Base-by-base conservation (phyloP, 1,284 basidiomycete genomes). In the Rhodotorula sp. region DNA sequence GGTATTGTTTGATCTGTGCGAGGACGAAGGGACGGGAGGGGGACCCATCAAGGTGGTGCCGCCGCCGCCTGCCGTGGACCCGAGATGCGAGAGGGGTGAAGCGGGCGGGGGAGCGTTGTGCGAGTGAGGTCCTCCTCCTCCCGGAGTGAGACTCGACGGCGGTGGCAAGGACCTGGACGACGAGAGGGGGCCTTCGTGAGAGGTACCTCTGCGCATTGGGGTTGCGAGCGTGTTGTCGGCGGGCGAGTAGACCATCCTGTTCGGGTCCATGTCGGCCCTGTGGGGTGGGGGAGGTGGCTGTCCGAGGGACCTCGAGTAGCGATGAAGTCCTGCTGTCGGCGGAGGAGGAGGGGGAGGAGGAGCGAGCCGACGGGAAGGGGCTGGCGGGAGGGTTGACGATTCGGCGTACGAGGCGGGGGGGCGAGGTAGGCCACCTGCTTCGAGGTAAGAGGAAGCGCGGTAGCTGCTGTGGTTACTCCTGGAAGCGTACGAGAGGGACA, bases 161-260 rank as follows among this genome's bases (percentile, higher is more conserved):
- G 61, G 42, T 6, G 22, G 46, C 20, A 30, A 54, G 24, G 53
- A 26, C 14, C n/a, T 14, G 20, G 49, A 42, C 20, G 12, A 10
- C 53, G n/a, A 7, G 26, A 17, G 53, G 20, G 37, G 42, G 44
- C 53, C 60, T 33, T 70, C 69, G 58, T 70, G 64, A 18, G 59
- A 62, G 37, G 56, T 33, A 5, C 69, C 69, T 12, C 69, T 30
- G 26, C 69, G 61, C 66, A 70, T 70, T 0, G 56, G 45, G 6
- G n/a, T 45, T 12, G 48, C 57, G 5, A n/a, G 53, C 17, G 8
- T 33, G 26, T 12, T 44, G 26, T 46, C 33, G 8, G 53, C 59
- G 37, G 69, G 70, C 26, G 70, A 71, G 67, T 71, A 71, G 53
- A 54, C 46, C 60, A 68, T 66, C 7, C 42, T 15, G 53, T 54